Base-by-base conservation (phyloP, 768 basidiomycete species). In the Pleurotus citrinopileatus region DNA sequence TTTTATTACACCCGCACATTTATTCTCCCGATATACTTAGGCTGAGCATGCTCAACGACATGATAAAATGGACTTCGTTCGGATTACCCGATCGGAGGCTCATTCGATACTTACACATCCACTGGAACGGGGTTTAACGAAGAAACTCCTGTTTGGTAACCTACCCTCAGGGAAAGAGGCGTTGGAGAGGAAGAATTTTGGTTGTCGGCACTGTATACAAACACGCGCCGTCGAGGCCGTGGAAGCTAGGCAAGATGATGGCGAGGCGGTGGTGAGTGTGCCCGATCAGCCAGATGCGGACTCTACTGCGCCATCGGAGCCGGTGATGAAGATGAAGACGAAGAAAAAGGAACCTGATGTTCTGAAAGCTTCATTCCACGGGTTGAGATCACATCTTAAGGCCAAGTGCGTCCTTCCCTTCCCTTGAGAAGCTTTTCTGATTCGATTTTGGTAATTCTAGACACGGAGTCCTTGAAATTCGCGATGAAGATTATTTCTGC, bases 1-100 rank as follows among this genome's bases (percentile, higher is more conserved):
- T n/a, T n/a, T n/a, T n/a, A n/a, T n/a, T n/a, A n/a, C n/a, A n/a
- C n/a, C n/a, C n/a, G n/a, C n/a, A n/a, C n/a, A n/a, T n/a, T n/a
- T n/a, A n/a, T n/a, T n/a, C n/a, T n/a, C n/a, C n/a, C n/a, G n/a
- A n/a, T n/a, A n/a, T n/a, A n/a, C n/a, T n/a, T n/a, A 88, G 86
- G 67, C 78, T 28, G 80, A 81, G 0, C 87, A 89, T 63, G 77
- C 76, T 37, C 81, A 83, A 56, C 77, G 87, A n/a, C 87, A 89
- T 57, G 74, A 81, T 0, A 60, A 67, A 6, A 81, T 81, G 76
- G 42, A 70, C 17, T 59, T 87, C 45, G 59, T 66, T 2, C 3
- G 79, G 27, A 54, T 73, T 0, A 27, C 64, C 10, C 59, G 46
- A 10, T 42, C 55, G 5, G 65, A 61, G 15, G 61, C 60, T 10